A percentile compares a stretch with the other conserved stretches of the same genome.
Evolutionary conservation across 2,329 filamentous ascomycete species (phyloP).

Genomic region (Aspergillus luchuensis): DNA sequence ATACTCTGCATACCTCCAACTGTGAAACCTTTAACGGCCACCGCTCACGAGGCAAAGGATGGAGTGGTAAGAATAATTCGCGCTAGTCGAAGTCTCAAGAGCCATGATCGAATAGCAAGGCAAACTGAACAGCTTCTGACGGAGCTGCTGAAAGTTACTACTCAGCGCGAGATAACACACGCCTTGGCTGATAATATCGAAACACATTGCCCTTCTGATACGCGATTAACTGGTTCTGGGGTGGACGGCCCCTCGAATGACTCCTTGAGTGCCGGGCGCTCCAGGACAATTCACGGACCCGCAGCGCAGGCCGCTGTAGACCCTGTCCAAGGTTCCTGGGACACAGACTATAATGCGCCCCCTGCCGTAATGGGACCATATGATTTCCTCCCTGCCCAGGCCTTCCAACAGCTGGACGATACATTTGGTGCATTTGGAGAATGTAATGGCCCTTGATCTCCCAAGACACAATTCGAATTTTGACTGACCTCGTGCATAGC

Average conservation of each 20-base stretch:
- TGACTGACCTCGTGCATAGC: background rate
- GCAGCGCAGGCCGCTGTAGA: background rate
- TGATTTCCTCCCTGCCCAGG: background rate
- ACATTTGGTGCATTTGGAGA: conserved; percentile 7
- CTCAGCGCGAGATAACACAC: background rate
- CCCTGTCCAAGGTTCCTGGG: background rate
- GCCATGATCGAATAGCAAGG: conserved; percentile 1
- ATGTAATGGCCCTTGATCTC: background rate
- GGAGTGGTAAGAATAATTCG: conserved; percentile 3
- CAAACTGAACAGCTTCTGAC: conserved; percentile 2
- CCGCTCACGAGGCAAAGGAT: conserved; percentile 1
- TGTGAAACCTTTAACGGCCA: background rate
- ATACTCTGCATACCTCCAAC: conserved; percentile 1
- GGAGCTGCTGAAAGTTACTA: background rate
- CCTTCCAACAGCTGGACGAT: conserved; percentile 1
- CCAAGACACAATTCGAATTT: background rate
- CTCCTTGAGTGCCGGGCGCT: background rate
- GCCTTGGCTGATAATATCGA: background rate
- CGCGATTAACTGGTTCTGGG: background rate
- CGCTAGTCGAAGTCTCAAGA: background rate
- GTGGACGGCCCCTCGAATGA: background rate
- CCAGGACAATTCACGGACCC: background rate
- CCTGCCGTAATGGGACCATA: background rate
- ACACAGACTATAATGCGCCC: background rate
- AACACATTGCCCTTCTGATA: background rate